Evolutionary conservation across 208 protist genomes (phyloP).

Genomic region (Acanthamoeba sp.): DNA sequence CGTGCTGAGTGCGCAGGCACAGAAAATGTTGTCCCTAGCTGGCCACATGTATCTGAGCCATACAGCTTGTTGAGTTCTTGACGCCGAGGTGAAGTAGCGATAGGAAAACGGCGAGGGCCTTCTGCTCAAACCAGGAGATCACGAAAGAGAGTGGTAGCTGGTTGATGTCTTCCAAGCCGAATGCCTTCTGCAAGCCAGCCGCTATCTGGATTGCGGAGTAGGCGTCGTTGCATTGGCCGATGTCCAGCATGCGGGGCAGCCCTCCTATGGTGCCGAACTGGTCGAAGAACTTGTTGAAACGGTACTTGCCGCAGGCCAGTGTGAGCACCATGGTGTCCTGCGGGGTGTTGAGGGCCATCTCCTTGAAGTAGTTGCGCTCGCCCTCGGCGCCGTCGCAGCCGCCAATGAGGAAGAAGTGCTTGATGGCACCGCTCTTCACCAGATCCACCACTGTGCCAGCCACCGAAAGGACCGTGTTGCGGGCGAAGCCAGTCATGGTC

Average conservation of each 20-base stretch:
- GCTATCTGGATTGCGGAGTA: slow-evolving; percentile 90
- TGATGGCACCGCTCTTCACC: slow-evolving; percentile 90
- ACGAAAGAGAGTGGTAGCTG: slow-evolving; percentile 88
- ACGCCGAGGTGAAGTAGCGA: slow-evolving; percentile 87
- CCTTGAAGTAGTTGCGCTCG: slow-evolving; percentile 89
- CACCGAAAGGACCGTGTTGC: slow-evolving; percentile 77
- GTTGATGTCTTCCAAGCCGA: slow-evolving; percentile 82
- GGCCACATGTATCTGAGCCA: too few relatives aligned
- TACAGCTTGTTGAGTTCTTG: too few relatives aligned
- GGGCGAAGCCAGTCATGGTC: slow-evolving; percentile 85
- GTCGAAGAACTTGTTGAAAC: slow-evolving; percentile 86
- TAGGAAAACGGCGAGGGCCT: slow-evolving; percentile 92
- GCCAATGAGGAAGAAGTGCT: slow-evolving; percentile 91
- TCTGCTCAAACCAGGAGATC: slow-evolving; percentile 94
- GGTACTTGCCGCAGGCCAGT: slow-evolving; percentile 92
- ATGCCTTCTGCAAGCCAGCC: slow-evolving; percentile 83
- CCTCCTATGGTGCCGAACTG: slow-evolving; percentile 86
- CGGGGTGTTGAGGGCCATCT: slow-evolving; percentile 83
- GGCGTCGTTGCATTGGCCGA: slow-evolving; percentile 94
- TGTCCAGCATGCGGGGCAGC: slow-evolving; percentile 92
- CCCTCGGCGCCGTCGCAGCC: slow-evolving; percentile 92
- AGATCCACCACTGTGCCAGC: slow-evolving; percentile 85
- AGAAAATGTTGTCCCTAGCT: too few relatives aligned
- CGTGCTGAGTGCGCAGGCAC: too few relatives aligned
- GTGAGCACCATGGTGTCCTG: slow-evolving; percentile 90